phyloP scores from a whole-genome alignment of 768 basidiomycete genomes.

The Lactarius vividus region DNA sequence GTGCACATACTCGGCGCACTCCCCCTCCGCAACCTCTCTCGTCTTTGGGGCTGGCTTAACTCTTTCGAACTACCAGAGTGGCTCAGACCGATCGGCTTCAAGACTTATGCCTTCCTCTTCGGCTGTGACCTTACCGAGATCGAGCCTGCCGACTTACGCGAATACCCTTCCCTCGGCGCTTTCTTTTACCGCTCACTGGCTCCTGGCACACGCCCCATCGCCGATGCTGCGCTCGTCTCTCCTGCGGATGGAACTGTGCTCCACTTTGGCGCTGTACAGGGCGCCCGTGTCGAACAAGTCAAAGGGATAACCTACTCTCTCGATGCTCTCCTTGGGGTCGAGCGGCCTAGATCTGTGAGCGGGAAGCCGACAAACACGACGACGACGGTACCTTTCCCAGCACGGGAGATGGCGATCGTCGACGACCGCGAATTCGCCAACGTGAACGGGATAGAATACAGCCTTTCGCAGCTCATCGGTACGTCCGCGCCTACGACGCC shows the following conservation, averaged over 20 bases:
- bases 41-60: slow-evolving; percentile 95
- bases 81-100: slow-evolving; percentile 89
- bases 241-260: slow-evolving; percentile 93
- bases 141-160: slow-evolving; percentile 69
- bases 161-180: slow-evolving; percentile 84
- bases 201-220: slow-evolving; percentile 78
- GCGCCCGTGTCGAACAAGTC: slow-evolving; percentile 86
- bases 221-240: slow-evolving; percentile 56
- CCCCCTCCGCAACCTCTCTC: slow-evolving; percentile 92
- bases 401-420: slow-evolving; percentile 57
- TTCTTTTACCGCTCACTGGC: slow-evolving; percentile 94
- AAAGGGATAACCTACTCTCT: slow-evolving; percentile 98
- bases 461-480: slow-evolving; percentile 86
- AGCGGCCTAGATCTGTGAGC: slow-evolving; percentile 45
- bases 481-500: slow-evolving; percentile 40
- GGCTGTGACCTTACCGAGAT: slow-evolving; percentile 94
- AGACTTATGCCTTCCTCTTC: slow-evolving; percentile 82
- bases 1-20: slow-evolving; percentile 97
- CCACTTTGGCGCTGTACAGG: slow-evolving; percentile 84
- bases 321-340: slow-evolving; percentile 85
- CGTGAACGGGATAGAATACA: slow-evolving; percentile 97
- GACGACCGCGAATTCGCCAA: slow-evolving; percentile 90
- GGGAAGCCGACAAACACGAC: slow-evolving; percentile 20
- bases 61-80: slow-evolving; percentile 90
- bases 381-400: slow-evolving; percentile 40